Evolutionary conservation across 2,329 filamentous ascomycete species (phyloP), one percentile per base, ranked within the genome.

Genomic region (Rutstroemia sp.): DNA sequence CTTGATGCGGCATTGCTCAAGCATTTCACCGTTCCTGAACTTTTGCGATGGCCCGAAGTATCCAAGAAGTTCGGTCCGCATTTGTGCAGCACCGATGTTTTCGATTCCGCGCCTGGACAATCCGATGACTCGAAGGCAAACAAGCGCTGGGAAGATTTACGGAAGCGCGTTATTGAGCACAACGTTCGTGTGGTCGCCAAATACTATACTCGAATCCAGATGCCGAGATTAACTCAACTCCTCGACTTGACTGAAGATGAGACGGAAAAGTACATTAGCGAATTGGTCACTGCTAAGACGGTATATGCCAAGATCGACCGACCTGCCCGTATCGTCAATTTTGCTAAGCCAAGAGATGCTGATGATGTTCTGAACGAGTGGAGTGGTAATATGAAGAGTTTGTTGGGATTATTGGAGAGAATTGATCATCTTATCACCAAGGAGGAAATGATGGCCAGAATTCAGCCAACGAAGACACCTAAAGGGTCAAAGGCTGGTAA

Each of bases 401-500:
- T 96, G 66, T 75, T 96, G 63, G 90, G 89, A 10, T 75, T 92
- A 55, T 70, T 96, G 69, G 91, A 96, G 78, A 82, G 91, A 61
- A 95, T 99, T 60, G 94, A 99, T 70, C 94, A 99, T 73, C 79
- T 99, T 67, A 99, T 99, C 69, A 99, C 95, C 55, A 97, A 97
- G 80, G 94, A 99, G 75, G 94, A 99, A 79, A 99, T 99, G 94
- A 99, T 99, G 94, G 94, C 94, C 42, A 82, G 92, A 58, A 97
- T 99, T 67, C 87, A 94, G 72, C 89, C 89, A 5, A 78, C 62
- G 5, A 67, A 68, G 54, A 45, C 59, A 48, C 47, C 64, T 14
- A 69, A 68, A 59, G 57, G 59, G 14, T 58, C 60, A n/a, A 66
- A 69, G 60, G 75, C 73, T 50, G 71, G 70, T 58, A 69, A 71